Evolutionary conservation across 2,329 filamentous ascomycete genomes (phyloP), one percentile per base, ranked within the genome.

Genomic region (Tolypocladium ovalisporum): DNA sequence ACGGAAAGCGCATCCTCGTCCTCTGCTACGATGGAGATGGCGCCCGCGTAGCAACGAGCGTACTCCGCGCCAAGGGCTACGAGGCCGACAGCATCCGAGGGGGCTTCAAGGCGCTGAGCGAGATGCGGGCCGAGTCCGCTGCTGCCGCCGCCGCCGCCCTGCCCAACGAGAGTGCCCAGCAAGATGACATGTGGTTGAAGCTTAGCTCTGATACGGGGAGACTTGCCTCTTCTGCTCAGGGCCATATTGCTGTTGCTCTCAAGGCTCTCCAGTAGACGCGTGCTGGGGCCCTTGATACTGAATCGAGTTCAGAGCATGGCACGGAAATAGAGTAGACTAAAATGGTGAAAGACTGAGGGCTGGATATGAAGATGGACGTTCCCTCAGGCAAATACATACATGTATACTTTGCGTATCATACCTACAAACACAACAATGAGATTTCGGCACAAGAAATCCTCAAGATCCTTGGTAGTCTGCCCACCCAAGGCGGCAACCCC

Each of bases 21-120:
- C 64, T 80, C 12, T 83, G 80, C 63, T 82, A 82, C 55, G 70
- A 80, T 52, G 81, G 81, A 3, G 79, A 84, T 58, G 78, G 75
- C 35, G 73, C 80, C 5, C 72, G 81, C 0, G 73, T 83, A 6
- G 80, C 79, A 3, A 77, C 77, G 2, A 81, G 79, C 56, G 73
- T 83, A 3, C 64, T 83, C 53, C 71, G 79, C 6, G 78, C 77
- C 0, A 79, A 77, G 60, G 78, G 76, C 0, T 68, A 75, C 29
- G 70, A 73, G 57, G 76, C 77, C 1, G 73, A 76, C 47, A 79
- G 75, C 61, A 62, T 81, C 27, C 67, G 70, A 27, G 77, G 76
- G 10, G 79, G 79, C 0, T 65, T 67, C 34, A 32, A 54, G 7
- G 63, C 59, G 5, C 60, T 62, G 13, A 10, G 35, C 47, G 54